Evolutionary conservation across 768 basidiomycete genomes (phyloP).

Genomic region (Galerina sulciceps): DNA sequence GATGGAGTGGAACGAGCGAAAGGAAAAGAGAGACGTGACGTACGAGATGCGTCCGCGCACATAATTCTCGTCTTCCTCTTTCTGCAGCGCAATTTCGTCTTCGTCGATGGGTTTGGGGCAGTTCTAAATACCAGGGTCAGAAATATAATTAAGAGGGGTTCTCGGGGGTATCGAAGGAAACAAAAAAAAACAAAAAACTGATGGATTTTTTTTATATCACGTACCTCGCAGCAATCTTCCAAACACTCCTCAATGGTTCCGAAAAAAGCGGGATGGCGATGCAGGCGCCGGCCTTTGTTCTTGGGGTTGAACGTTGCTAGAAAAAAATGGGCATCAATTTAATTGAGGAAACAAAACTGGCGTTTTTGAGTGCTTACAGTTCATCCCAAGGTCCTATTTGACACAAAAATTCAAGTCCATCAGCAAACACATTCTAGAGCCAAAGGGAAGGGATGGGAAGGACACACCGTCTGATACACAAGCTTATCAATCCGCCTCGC

Average conservation of each 20-base stretch:
- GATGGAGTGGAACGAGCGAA: too few relatives aligned
- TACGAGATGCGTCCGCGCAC: slow-evolving; percentile 58
- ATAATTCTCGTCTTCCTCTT: slow-evolving; percentile 55
- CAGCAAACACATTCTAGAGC: not conserved
- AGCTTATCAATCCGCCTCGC: slow-evolving; percentile 59
- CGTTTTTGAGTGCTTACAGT: slow-evolving; percentile 39
- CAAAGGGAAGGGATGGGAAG: not conserved
- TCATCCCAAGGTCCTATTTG: slow-evolving; percentile 68
- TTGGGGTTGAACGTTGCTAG: slow-evolving; percentile 65
- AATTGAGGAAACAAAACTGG: not conserved
- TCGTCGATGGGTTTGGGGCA: slow-evolving; percentile 60
- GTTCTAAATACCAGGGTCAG: slow-evolving; percentile 31
- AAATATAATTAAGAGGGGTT: too few relatives aligned
- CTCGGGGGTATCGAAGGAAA: too few relatives aligned
- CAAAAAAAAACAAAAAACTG: too few relatives aligned
- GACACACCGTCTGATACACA: slow-evolving; percentile 46
- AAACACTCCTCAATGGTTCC: slow-evolving; percentile 60
- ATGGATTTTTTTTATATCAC: too few relatives aligned
- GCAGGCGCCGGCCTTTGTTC: slow-evolving; percentile 60
- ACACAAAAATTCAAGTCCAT: not conserved
- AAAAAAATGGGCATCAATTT: too few relatives aligned
- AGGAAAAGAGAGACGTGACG: slow-evolving; percentile 25
- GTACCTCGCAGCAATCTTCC: slow-evolving; percentile 66
- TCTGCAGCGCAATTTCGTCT: slow-evolving; percentile 56
- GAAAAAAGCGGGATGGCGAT: slow-evolving; percentile 69